Evolutionary conservation across 805 yeast genomes (phyloP).

Genomic region (Sporopachydermia lactativora): DNA sequence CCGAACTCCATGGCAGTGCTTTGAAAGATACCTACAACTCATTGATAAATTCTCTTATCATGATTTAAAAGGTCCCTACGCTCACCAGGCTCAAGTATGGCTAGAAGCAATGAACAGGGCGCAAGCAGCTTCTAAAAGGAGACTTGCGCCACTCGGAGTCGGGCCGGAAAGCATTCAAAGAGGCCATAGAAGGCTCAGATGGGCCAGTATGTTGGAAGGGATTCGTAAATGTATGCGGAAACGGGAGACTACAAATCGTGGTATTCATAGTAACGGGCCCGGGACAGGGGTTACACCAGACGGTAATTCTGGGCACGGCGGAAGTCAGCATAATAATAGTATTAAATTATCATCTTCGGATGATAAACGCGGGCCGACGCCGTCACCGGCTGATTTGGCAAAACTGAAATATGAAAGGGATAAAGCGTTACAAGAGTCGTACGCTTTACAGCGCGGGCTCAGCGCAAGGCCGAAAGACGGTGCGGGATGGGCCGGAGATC

Average conservation of each 20-base stretch:
- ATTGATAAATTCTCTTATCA: conserved; percentile 76
- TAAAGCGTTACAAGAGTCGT: conserved; percentile 67
- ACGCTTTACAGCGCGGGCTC: conserved; percentile 12
- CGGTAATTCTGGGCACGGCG: conserved; percentile 23
- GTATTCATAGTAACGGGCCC: conserved; percentile 30
- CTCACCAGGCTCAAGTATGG: conserved; percentile 81
- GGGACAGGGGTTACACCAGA: too few species aligned
- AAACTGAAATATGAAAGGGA: conserved; percentile 77
- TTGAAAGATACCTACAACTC: conserved; percentile 87
- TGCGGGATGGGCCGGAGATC: conserved; percentile 6
- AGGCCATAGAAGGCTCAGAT: conserved; percentile 79
- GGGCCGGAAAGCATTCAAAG: conserved; percentile 75
- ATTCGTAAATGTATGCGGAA: conserved; percentile 82
- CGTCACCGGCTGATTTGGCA: conserved; percentile 77
- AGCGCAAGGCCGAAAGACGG: neutral
- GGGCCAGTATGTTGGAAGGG: conserved; percentile 97
- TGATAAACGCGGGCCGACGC: conserved; percentile 35
- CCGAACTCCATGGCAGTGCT: conserved; percentile 98
- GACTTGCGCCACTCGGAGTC: conserved; percentile 89
- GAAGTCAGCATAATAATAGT: conserved; percentile 12
- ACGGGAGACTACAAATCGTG: conserved; percentile 58
- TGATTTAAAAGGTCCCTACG: conserved; percentile 80
- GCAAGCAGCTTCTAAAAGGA: conserved; percentile 75
- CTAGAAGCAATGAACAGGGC: conserved; percentile 80
- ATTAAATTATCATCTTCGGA: too few species aligned